Base-by-base conservation (phyloP, 257 asterid species). In the Scutellaria barbata region DNA sequence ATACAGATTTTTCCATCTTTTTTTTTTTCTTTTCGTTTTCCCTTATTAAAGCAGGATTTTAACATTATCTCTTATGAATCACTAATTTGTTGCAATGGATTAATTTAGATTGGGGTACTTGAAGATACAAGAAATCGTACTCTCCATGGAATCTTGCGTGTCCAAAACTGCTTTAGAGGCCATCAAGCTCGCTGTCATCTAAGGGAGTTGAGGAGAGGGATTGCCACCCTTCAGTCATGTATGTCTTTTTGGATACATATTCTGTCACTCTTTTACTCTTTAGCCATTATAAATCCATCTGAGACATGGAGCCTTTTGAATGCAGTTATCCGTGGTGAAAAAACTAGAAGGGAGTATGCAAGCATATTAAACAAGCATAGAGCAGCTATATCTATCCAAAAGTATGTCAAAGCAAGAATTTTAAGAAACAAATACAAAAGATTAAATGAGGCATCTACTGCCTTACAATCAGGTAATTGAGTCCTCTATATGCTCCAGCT, bases 161-260 rank as follows among this genome's bases (percentile, higher is more conserved):
- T 95, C 60, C 99, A 95, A 85, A 95, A 96, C 78, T 95, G 92
- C 85, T 95, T 95, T 70, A 88, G 99, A 87, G 98, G 99, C 77
- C 94, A 92, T 80, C 87, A 81, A 85, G 94, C 98, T 77, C 98
- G 99, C 10, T 65, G 88, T 77, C 72, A 77, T 51, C 67, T 86
- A 30, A 85, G 74, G 85, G 82, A 87, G 69, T 76, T 84, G 45
- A 84, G 60, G 80, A 82, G 79, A 74, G 95, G 95, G 81, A 80
- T 92, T 67, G 84, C 85, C 51, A 69, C 89, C 63, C 83, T 95
- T 63, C 99, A 95, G 77, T 88, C 99, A 72, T 88, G 99, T 95
- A 81, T 56, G 83, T 54, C 51, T 72, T 33, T 45, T 6, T 72
- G 22, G 22, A 48, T 47, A 0, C 41, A 2, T 42, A 13, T 67